phyloP scores from a whole-genome alignment of 2,329 filamentous ascomycete species.

The Aspergillus brunneoviolaceus region DNA sequence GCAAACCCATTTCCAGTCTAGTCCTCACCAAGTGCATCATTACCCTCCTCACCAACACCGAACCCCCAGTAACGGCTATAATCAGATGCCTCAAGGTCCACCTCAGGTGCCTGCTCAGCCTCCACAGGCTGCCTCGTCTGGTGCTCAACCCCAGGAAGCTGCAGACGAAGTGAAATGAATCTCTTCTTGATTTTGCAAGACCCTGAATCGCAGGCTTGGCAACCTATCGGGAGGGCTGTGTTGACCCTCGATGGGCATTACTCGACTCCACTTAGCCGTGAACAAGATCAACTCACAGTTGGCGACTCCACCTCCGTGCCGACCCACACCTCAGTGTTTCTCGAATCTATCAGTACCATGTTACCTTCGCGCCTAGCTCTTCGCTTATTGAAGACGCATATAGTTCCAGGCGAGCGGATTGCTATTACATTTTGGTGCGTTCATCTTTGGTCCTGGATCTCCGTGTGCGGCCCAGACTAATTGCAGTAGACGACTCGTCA shows the following conservation, averaged over 20 bases:
- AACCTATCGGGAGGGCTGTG: conserved; percentile 6
- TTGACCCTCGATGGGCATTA: conserved; percentile 6
- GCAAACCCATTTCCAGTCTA: conserved; percentile 62
- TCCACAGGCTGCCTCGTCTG: conserved; percentile 32
- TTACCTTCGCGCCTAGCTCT: conserved; percentile 10
- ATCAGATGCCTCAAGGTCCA: conserved; percentile 47
- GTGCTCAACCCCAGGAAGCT: conserved; percentile 43
- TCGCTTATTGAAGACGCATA: conserved; percentile 7
- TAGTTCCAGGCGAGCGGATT: conserved; percentile 6
- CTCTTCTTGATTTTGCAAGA: conserved; percentile 6
- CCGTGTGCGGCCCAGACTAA: conserved; percentile 3
- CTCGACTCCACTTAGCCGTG: conserved; percentile 7
- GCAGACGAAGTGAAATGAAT: conserved; percentile 52
- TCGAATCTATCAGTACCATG: conserved; percentile 14
- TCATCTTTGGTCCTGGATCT: not conserved
- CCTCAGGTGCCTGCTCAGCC: conserved; percentile 46
- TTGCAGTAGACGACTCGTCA: conserved; percentile 6
- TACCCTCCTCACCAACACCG: conserved; percentile 60
- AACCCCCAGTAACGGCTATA: conserved; percentile 56
- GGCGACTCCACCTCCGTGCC: conserved; percentile 7
- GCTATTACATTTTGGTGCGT: conserved; percentile 15
- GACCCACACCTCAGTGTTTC: conserved; percentile 6
- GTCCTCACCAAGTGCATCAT: conserved; percentile 64
- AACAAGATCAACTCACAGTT: conserved; percentile 6
- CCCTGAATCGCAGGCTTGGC: conserved; percentile 7